These are phyloP conservation scores for Plasmodium gaboni DNA, from an alignment of 169 alveolate genomes.

Conservation along the genomic window DNA sequence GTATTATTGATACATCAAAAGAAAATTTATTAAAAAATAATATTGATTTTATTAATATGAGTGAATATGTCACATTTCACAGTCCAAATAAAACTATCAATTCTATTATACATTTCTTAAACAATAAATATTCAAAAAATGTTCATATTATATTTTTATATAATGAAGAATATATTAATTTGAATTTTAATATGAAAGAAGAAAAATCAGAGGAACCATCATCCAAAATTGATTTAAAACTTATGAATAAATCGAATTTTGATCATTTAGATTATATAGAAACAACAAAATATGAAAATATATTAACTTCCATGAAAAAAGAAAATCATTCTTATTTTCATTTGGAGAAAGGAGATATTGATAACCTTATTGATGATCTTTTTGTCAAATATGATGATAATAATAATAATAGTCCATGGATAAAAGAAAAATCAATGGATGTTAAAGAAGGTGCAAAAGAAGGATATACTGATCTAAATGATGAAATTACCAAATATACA, in stretches of 20 bases:
- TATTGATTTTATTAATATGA: slow-evolving; percentile 53
- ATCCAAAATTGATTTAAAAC: slow-evolving; percentile 6
- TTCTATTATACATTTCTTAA: slow-evolving; percentile 53
- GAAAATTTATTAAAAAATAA: slow-evolving; percentile 33
- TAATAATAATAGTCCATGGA: slow-evolving; percentile 27
- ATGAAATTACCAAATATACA: slow-evolving; percentile 23
- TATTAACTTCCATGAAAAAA: not conserved
- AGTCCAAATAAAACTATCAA: slow-evolving; percentile 46
- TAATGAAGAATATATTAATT: slow-evolving; percentile 62
- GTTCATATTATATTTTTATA: slow-evolving; percentile 44
- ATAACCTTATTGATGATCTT: slow-evolving; percentile 27
- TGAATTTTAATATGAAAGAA: not conserved
- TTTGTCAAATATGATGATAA: slow-evolving; percentile 8
- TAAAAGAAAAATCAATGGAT: slow-evolving; percentile 42
- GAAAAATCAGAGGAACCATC: not conserved
- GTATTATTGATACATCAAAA: slow-evolving; percentile 45
- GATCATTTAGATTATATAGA: slow-evolving; percentile 38
- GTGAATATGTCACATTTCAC: slow-evolving; percentile 62
- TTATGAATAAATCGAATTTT: slow-evolving; percentile 16
- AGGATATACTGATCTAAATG: slow-evolving; percentile 20
- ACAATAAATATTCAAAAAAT: slow-evolving; percentile 42
- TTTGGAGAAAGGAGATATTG: slow-evolving; percentile 29
- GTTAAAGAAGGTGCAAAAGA: slow-evolving; percentile 13
- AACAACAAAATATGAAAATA: slow-evolving; percentile 52
- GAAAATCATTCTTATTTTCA: slow-evolving; percentile 18